phyloP scores from a whole-genome alignment of 768 basidiomycete species.

The Neoboletus magnificus region DNA sequence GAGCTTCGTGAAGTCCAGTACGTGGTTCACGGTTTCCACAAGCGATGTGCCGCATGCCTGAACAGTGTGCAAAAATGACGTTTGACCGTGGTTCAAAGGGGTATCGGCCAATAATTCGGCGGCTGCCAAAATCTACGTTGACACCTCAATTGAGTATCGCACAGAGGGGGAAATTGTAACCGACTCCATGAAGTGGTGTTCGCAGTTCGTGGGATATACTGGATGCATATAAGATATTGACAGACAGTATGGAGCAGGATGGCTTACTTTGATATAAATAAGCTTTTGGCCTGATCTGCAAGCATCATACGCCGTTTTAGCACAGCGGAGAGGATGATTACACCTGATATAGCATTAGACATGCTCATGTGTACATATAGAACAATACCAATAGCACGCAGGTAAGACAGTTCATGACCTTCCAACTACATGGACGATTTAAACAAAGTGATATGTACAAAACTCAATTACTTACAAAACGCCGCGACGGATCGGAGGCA shows the following conservation, averaged over 20 bases:
- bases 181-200: conserved; percentile 86
- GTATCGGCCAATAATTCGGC: conserved; percentile 90
- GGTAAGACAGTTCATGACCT: conserved; percentile 86
- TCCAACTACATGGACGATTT: conserved; percentile 55
- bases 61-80: conserved; percentile 87
- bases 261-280: conserved; percentile 86
- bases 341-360: conserved; percentile 42
- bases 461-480: conserved; percentile 56
- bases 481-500: conserved; percentile 72
- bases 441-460: conserved; percentile 2
- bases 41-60: conserved; percentile 94
- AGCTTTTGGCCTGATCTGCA: conserved; percentile 90
- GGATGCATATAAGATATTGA: conserved; percentile 8
- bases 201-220: conserved; percentile 90
- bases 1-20: conserved; percentile 92
- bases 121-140: conserved; percentile 73
- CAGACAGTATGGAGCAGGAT: not conserved
- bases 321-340: conserved; percentile 91
- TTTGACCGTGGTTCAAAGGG: conserved; percentile 72
- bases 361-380: not conserved
- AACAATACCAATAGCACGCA: conserved; percentile 76
- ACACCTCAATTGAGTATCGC: not conserved
- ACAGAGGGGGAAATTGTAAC: conserved; percentile 19
- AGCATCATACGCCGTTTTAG: conserved; percentile 90
- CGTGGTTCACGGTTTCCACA: conserved; percentile 95